Conservation (phyloP, 148 eudicot species). For the Tetragonia tetragonoides region DNA sequence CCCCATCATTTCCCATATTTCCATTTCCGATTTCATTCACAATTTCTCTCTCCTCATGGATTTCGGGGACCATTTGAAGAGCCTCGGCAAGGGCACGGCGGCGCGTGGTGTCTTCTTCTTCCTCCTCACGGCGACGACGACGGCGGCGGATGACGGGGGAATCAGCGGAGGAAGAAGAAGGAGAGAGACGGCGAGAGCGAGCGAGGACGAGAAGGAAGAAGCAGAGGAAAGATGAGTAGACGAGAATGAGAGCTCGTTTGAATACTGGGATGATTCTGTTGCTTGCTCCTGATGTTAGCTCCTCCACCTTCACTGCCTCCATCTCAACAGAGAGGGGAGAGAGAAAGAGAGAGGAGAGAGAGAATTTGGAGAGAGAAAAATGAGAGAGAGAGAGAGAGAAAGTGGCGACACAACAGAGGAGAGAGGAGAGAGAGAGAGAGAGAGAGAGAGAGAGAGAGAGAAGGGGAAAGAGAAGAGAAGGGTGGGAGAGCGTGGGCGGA, state of each 20-base stretch:
- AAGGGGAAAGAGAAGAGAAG: background rate
- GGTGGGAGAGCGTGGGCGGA: background rate
- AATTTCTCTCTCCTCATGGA: slow-evolving; percentile 16
- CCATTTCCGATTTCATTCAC: no score
- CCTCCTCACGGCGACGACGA: slow-evolving; percentile 29
- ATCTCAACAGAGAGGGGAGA: slow-evolving; percentile 9
- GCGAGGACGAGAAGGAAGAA: slow-evolving; percentile 40
- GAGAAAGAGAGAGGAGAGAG: slow-evolving; percentile 4
- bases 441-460: background rate
- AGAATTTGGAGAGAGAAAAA: background rate
- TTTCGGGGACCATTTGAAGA: slow-evolving; percentile 36
- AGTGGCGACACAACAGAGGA: no score
- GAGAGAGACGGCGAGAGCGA: slow-evolving; percentile 22
- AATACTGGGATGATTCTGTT: slow-evolving; percentile 77
- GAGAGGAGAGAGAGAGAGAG: background rate
- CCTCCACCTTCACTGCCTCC: slow-evolving; percentile 56
- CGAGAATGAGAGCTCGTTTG: slow-evolving; percentile 35
- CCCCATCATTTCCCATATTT: background rate
- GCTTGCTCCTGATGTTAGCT: slow-evolving; percentile 96
- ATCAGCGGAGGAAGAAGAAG: slow-evolving; percentile 25
- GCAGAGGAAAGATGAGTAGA: slow-evolving; percentile 74
- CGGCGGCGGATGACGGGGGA: slow-evolving; percentile 19
- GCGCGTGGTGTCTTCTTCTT: slow-evolving; percentile 73
- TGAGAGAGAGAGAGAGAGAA: background rate
- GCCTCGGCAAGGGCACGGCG: slow-evolving; percentile 77